Evolutionary conservation across 306 rosid genomes (phyloP), one percentile per base, ranked within the genome.

Genomic region (Dryas alaskensis): DNA sequence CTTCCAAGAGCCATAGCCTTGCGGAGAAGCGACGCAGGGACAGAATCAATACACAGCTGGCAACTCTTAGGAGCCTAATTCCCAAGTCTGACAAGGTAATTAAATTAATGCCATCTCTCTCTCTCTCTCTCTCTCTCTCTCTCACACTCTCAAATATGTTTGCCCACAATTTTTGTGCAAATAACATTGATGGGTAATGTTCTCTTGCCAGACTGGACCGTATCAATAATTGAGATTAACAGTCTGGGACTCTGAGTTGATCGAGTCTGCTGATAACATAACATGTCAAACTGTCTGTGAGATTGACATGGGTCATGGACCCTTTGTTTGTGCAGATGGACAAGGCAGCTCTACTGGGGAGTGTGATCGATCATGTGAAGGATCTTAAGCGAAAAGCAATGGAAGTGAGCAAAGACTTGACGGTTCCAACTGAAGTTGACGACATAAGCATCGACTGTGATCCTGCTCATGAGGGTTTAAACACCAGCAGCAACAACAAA

Each of bases 21-120:
- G 98, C 99, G 0, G 99, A 95, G 86, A 95, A 95, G 81, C 67
- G 99, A 50, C 92, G 99, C 5, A 84, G 99, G 68, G 99, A 95
- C 62, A 81, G 99, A 65, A 95, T 95, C 79, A 95, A 92, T 87
- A 84, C 92, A 7, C 99, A 95, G 81, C 99, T 95, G 78, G 85
- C 97, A 10, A 87, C 87, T 74, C 98, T 95, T 58, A 88, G 99
- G 85, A 92, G 90, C 75, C 86, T 92, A 8, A 88, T 95, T 79
- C 99, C 99, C 75, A 87, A 82, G 69, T 95, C 99, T 46, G 98
- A 95, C 59, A 95, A 95, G 98, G 99, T 92, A 76, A 14, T 11
- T 11, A 11, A 6, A 22, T 22, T 22, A 22, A 22, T 22, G 22
- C 22, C 22, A 22, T 22, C 22, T 22, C 22, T 22, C 22, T 22